Evolutionary conservation across 192 early-diverging fungal species (phyloP).

Genomic region (Coemansia umbellata): DNA sequence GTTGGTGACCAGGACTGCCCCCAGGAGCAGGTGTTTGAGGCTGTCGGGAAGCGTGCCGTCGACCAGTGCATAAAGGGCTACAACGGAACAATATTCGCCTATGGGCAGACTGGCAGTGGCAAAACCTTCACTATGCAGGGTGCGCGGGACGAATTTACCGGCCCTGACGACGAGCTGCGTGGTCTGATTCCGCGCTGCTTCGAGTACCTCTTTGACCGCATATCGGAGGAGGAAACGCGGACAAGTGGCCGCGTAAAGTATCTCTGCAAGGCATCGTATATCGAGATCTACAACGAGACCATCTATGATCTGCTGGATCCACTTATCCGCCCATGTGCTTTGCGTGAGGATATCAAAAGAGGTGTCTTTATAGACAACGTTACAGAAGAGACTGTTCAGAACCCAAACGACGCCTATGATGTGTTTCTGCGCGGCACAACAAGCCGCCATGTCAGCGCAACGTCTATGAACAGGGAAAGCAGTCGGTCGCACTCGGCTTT

Average conservation of each 20-base stretch:
- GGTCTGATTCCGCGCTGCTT: conserved; percentile 63
- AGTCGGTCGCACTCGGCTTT: conserved; percentile 79
- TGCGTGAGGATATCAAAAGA: conserved; percentile 65
- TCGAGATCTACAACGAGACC: conserved; percentile 94
- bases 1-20: conserved; percentile 55
- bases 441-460: conserved; percentile 68
- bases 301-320: conserved; percentile 83
- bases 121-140: conserved; percentile 79
- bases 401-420: conserved; percentile 59
- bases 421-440: conserved; percentile 60
- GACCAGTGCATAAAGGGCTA: conserved; percentile 67
- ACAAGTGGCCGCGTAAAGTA: conserved; percentile 56
- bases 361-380: conserved; percentile 66
- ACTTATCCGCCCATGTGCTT: conserved; percentile 51
- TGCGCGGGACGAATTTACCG: conserved; percentile 75
- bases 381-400: conserved; percentile 60
- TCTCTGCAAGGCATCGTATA: conserved; percentile 82
- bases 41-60: conserved; percentile 57
- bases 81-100: conserved; percentile 73
- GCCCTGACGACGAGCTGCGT: conserved; percentile 61
- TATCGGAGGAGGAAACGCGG: conserved; percentile 50
- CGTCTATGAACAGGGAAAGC: conserved; percentile 81
- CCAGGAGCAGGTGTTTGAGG: conserved; percentile 52
- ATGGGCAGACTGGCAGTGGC: conserved; percentile 70
- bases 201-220: conserved; percentile 58